Evolutionary conservation across 2,329 filamentous ascomycete genomes (phyloP), one percentile per base, ranked within the genome.

Genomic region (Didymosphaeria variabile): DNA sequence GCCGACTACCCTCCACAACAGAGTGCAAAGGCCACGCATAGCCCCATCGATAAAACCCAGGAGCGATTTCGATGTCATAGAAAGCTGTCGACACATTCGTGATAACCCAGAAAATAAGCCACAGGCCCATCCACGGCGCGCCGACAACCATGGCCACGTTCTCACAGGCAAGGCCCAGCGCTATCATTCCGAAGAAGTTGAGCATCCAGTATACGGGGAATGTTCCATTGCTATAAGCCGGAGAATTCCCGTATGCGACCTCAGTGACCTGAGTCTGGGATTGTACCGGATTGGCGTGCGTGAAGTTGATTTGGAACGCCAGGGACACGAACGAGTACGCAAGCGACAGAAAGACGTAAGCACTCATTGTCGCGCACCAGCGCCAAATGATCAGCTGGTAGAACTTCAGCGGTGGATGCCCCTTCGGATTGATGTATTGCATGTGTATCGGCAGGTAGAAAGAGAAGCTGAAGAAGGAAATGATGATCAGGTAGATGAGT

Each of bases 51-150:
- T 87, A 91, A 68, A 90, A 90, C 0, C 73, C 77, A 0, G 86
- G 84, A 1, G 85, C 83, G 26, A 90, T 77, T 29, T 87, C 85
- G 46, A 90, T 78, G 4, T 85, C 77, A 71, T 90, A 87, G 67
- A 90, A 89, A 0, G 82, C 77, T 0, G 86, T 88, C 0, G 82
- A 79, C 0, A 90, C 86, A 67, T 91, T 91, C 7, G 86, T 84
- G 58, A 90, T 88, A 45, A 90, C 86, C 87, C 87, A 89, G 67
- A 89, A 90, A 58, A 90, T 88, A 1, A 91, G 76, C 83, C 88
- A 91, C 0, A 89, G 72, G 0, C 86, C 83, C 55, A 81, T 85
- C 87, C 87, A 90, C 0, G 86, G 88, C 66, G 85, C 80, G 0
- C 86, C 87, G 5, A 90, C 78, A 1, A 89, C 68, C 85, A 89